phyloP scores from a whole-genome alignment of 768 basidiomycete genomes.

The Neoboletus magnificus region DNA sequence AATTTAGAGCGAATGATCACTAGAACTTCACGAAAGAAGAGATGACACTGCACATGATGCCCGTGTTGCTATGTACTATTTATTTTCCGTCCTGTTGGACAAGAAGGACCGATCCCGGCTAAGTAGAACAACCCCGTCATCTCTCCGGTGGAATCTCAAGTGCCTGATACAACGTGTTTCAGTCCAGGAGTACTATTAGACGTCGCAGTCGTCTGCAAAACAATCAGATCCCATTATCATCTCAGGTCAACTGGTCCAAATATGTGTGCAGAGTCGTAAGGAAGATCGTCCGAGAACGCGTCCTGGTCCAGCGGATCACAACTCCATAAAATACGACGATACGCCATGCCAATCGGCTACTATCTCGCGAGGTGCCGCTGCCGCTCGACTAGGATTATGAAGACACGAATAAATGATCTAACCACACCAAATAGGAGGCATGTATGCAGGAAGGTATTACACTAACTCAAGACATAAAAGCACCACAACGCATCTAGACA shows the following conservation, averaged over 20 bases:
- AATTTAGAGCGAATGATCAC: background rate
- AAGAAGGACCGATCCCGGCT: no score
- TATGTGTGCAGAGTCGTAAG: background rate
- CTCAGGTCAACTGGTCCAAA: background rate
- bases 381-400: background rate
- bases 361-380: background rate
- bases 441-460: constrained; percentile 30
- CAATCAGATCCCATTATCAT: background rate
- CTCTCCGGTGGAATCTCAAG: background rate
- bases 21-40: background rate
- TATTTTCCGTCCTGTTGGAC: constrained; percentile 52
- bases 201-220: background rate
- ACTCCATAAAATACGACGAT: background rate
- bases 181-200: background rate
- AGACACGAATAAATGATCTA: constrained; percentile 18
- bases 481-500: constrained; percentile 37
- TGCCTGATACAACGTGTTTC: background rate
- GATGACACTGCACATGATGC: constrained; percentile 35
- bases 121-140: background rate
- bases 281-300: background rate
- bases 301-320: background rate
- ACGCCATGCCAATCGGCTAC: background rate
- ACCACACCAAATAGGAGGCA: constrained; percentile 18
- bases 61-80: constrained; percentile 45
- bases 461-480: constrained; percentile 15